These are phyloP conservation scores for Filobasidium floriforme DNA, from an alignment of 768 basidiomycete species.

Conservation along the genomic window DNA sequence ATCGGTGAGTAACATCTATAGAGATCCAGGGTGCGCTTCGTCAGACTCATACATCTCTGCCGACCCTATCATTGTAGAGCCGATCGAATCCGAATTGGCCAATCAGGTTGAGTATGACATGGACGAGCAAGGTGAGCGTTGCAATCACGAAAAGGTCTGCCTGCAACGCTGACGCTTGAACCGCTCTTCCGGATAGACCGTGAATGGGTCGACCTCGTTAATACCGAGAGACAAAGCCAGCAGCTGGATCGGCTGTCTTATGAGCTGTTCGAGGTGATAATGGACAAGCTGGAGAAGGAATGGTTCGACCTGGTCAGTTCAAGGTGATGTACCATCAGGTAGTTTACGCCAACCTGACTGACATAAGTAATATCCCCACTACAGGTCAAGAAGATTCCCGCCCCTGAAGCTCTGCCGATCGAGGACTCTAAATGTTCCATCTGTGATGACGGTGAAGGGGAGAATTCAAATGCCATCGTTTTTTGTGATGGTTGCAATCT, in stretches of 20 bases:
- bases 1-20: conserved; percentile 57
- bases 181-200: conserved; percentile 55
- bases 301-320: conserved; percentile 82
- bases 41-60: not conserved
- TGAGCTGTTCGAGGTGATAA: conserved; percentile 88
- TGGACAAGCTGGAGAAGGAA: conserved; percentile 97
- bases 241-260: conserved; percentile 64
- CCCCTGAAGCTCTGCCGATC: conserved; percentile 69
- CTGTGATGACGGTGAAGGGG: conserved; percentile 96
- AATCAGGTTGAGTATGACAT: conserved; percentile 98
- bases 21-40: not conserved
- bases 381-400: conserved; percentile 88
- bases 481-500: conserved; percentile 99
- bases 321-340: too few relatives aligned
- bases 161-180: conserved; percentile 6
- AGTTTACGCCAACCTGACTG: not conserved
- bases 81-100: conserved; percentile 82
- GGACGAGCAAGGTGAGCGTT: conserved; percentile 82
- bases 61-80: conserved; percentile 53
- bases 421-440: conserved; percentile 96
- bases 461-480: conserved; percentile 97
- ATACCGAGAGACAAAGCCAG: conserved; percentile 65
- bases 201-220: conserved; percentile 85
- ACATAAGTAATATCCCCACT: not conserved
- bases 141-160: not conserved